Evolutionary conservation across 805 yeast species (phyloP).

Genomic region (Lachancea kluyveri): DNA sequence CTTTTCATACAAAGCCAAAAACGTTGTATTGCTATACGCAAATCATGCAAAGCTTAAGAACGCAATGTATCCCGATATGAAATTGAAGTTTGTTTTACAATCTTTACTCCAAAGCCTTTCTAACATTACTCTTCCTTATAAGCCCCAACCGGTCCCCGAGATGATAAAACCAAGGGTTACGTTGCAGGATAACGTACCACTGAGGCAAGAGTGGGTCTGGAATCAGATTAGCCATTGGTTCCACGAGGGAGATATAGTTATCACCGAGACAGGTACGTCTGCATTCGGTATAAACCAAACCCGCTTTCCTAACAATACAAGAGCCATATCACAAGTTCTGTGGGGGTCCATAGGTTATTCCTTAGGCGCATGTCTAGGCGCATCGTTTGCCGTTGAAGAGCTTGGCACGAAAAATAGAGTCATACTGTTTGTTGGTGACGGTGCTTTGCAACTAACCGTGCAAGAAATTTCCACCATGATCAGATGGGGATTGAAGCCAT

Average conservation of each 20-base stretch:
- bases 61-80: conserved; percentile 48
- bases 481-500: conserved; percentile 48
- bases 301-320: conserved; percentile 43
- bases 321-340: conserved; percentile 54
- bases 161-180: conserved; percentile 23
- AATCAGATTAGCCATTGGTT: conserved; percentile 45
- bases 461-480: conserved; percentile 59
- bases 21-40: conserved; percentile 50
- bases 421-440: conserved; percentile 59
- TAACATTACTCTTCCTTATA: conserved; percentile 24
- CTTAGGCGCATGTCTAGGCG: conserved; percentile 59
- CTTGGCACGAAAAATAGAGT: conserved; percentile 41
- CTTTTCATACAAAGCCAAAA: conserved; percentile 47
- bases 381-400: conserved; percentile 52
- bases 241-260: conserved; percentile 49
- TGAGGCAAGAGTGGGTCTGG: conserved; percentile 45
- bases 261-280: conserved; percentile 63
- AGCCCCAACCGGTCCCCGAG: conserved; percentile 10
- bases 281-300: conserved; percentile 56
- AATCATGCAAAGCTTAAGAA: conserved; percentile 46
- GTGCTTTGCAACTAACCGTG: conserved; percentile 61
- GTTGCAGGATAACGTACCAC: conserved; percentile 14
- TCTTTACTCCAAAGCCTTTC: conserved; percentile 19
- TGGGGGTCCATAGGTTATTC: conserved; percentile 68
- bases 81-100: conserved; percentile 41